These are phyloP conservation scores for Catharanthus roseus DNA, from an alignment of 257 asterid genomes.

Conservation along the genomic window DNA sequence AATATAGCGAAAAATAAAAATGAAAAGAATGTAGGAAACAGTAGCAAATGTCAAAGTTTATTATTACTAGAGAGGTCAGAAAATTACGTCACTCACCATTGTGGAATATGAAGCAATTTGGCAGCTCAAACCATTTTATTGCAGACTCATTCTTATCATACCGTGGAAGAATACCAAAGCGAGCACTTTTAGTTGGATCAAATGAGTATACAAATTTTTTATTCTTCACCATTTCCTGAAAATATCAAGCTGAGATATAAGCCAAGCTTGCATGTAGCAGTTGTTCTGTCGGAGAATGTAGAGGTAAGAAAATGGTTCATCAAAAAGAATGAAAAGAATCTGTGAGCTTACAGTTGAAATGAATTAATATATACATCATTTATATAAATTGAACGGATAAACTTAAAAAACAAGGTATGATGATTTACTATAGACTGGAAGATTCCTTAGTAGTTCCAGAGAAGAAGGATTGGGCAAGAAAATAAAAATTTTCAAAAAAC, in stretches of 20 bases:
- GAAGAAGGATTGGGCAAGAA: not conserved
- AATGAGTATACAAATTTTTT: conserved; percentile 60
- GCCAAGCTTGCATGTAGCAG: conserved; percentile 9
- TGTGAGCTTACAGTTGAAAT: not conserved
- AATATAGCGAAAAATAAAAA: not conserved
- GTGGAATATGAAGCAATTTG: conserved; percentile 95
- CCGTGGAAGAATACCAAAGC: conserved; percentile 91
- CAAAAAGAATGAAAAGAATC: not conserved
- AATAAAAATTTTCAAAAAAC: not conserved
- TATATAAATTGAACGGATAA: not conserved
- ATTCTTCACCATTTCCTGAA: conserved; percentile 93
- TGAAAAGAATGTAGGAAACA: not conserved
- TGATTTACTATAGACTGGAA: not conserved
- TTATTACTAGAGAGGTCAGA: conserved; percentile 5
- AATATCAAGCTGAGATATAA: conserved; percentile 6
- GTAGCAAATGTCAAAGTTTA: not conserved
- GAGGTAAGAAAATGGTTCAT: not conserved
- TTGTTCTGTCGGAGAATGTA: not conserved
- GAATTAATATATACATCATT: not conserved
- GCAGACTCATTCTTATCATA: conserved; percentile 72
- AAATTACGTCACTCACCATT: conserved; percentile 56
- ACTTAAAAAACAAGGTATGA: too few relatives aligned
- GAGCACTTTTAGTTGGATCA: conserved; percentile 81
- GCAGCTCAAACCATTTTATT: conserved; percentile 97
- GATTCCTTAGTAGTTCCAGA: not conserved